Evolutionary conservation across 352 stramenopile genomes (phyloP).

Genomic region (Blastocystis sp.): DNA sequence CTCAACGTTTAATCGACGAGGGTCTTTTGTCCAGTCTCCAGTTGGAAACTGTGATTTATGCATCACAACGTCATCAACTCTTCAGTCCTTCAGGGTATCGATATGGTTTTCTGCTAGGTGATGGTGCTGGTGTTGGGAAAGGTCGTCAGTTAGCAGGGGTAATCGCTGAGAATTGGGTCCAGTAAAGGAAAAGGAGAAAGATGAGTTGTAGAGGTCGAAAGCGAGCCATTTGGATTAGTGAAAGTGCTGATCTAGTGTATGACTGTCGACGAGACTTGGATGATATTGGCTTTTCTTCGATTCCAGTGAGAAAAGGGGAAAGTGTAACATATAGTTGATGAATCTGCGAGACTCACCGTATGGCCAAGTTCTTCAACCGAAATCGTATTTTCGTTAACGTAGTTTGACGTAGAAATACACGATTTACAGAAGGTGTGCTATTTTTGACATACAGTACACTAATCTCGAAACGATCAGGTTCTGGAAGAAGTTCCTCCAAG

Average conservation of each 20-base stretch:
- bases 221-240: conserved; percentile 74
- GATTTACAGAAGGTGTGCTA: conserved; percentile 26
- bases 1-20: conserved; percentile 66
- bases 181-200: not conserved
- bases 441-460: conserved; percentile 59
- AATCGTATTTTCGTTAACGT: not conserved
- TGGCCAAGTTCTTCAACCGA: not conserved
- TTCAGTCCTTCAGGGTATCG: conserved; percentile 63
- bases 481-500: conserved; percentile 66
- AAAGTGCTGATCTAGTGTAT: conserved; percentile 70
- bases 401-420: not conserved
- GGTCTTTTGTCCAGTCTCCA: conserved; percentile 70
- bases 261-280: conserved; percentile 71
- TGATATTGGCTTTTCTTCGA: conserved; percentile 64
- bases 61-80: conserved; percentile 69
- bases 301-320: not conserved
- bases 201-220: conserved; percentile 63
- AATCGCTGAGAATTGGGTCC: conserved; percentile 70
- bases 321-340: not conserved
- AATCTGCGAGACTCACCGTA: conserved; percentile 37
- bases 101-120: conserved; percentile 74
- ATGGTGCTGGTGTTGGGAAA: conserved; percentile 73
- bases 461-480: conserved; percentile 62
- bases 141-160: conserved; percentile 73
- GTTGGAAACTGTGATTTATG: conserved; percentile 73